phyloP scores from a whole-genome alignment of 78 protist genomes.

The Pelomyxa schiedti region DNA sequence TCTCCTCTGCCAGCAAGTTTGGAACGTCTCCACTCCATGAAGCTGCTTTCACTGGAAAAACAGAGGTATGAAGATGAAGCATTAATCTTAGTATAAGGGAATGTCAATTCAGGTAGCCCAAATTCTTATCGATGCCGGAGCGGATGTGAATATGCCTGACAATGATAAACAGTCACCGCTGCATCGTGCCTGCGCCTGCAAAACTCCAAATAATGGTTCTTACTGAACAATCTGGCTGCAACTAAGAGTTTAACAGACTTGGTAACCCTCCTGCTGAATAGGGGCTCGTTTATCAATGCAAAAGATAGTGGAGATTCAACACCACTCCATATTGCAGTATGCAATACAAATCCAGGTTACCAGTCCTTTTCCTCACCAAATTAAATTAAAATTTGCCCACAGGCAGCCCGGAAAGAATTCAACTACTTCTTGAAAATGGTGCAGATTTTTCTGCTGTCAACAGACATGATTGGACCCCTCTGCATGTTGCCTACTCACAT shows the following conservation, averaged over 20 bases:
- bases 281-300: background rate
- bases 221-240: too few relatives aligned
- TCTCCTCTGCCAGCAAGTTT: background rate
- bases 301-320: background rate
- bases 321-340: background rate
- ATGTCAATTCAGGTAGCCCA: too few relatives aligned
- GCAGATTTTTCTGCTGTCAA: background rate
- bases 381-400: too few relatives aligned
- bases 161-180: background rate
- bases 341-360: too few relatives aligned
- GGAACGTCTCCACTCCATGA: background rate
- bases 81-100: too few relatives aligned
- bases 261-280: background rate
- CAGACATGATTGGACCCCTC: background rate
- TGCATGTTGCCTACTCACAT: background rate
- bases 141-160: background rate
- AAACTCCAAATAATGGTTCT: too few relatives aligned
- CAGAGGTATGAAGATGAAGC: too few relatives aligned
- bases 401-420: too few relatives aligned
- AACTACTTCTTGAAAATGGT: background rate
- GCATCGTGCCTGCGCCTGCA: background rate
- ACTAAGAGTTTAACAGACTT: too few relatives aligned
- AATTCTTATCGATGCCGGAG: background rate
- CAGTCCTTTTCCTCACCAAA: too few relatives aligned
- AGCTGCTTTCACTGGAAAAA: too few relatives aligned